Base-by-base conservation (phyloP, 192 early-diverging fungal genomes). In the Kickxella alabastrina region DNA sequence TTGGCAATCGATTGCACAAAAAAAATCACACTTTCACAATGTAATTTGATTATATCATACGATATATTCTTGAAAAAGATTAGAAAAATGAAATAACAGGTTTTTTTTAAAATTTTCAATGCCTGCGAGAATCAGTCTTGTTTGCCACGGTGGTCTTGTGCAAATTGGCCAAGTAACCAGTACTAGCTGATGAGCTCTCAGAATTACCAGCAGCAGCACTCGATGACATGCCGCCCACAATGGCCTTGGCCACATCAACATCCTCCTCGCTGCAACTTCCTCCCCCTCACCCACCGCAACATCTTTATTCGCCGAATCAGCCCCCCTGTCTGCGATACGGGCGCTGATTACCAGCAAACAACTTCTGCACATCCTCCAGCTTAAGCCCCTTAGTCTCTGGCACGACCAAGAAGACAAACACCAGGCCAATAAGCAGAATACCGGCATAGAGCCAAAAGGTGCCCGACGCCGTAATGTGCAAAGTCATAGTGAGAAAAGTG, bases 141-240 rank as follows among this genome's bases (percentile, higher is more conserved):
- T n/a, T n/a, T n/a, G n/a, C n/a, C n/a, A n/a, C n/a, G n/a, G n/a
- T n/a, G n/a, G n/a, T n/a, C n/a, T 2, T 10, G 17, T 27, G 9
- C 6, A 21, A 15, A 28, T n/a, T 32, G 18, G 21, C 6, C 31
- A 8, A 12, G 31, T 32, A 32, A 32, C 31, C 31, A 12, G 31
- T 32, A 32, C 31, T 32, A 6, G 31, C 31, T 12, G 31, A 32
- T 12, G 12, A 32, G n/a, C n/a, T n/a, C n/a, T n/a, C n/a, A 98
- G 85, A 98, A 92, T 62, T 90, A 92, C 57, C 95, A 92, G 59
- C 92, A 92, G 48, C 92, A 93, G 73, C 95, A 93, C 83, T n/a
- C n/a, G n/a, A n/a, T n/a, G n/a, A n/a, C 93, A 98, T 83, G 91
- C 92, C 58, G 85, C 92, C 28, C 92, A 95, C 23, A 19, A 32